Conservation (phyloP, 208 protist species). For the Porcisia deanei region DNA sequence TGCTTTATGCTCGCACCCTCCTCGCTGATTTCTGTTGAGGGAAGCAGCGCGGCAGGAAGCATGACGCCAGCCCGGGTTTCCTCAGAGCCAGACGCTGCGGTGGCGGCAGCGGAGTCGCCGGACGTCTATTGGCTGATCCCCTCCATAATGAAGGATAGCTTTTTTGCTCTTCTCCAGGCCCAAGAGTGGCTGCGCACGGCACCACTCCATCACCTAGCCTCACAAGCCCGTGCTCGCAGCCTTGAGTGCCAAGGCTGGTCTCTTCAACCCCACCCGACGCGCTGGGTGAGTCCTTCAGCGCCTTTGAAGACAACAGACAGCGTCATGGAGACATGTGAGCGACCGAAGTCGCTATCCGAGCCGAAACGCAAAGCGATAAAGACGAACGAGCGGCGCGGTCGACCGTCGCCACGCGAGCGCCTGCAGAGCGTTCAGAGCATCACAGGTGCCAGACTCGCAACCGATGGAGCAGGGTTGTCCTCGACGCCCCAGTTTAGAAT, state of each 20-base stretch:
- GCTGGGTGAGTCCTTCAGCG: not conserved
- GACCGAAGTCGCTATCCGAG: not conserved
- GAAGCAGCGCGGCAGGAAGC: not conserved
- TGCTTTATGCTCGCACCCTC: slow-evolving; percentile 27
- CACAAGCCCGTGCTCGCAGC: not conserved
- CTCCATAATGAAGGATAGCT: slow-evolving; percentile 11
- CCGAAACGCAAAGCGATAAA: not conserved
- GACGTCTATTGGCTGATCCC: slow-evolving; percentile 31
- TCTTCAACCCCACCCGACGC: slow-evolving; percentile 6
- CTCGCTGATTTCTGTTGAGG: slow-evolving; percentile 9
- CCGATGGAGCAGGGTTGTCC: not conserved
- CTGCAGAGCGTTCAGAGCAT: not conserved
- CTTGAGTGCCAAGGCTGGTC: slow-evolving; percentile 2
- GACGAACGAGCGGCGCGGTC: not conserved
- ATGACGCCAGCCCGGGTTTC: not conserved
- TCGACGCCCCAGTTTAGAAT: slow-evolving; percentile 1
- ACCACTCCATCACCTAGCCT: not conserved
- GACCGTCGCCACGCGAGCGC: not conserved
- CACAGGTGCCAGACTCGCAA: not conserved
- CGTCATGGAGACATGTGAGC: not conserved
- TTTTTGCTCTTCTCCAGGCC: slow-evolving; percentile 22
- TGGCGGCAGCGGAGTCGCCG: not conserved
- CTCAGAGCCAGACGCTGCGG: not conserved
- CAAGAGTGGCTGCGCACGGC: slow-evolving; percentile 2
- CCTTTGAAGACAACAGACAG: not conserved